phyloP scores from a whole-genome alignment of 2,329 filamentous ascomycete species.

The Trichoderma endophyticum region DNA sequence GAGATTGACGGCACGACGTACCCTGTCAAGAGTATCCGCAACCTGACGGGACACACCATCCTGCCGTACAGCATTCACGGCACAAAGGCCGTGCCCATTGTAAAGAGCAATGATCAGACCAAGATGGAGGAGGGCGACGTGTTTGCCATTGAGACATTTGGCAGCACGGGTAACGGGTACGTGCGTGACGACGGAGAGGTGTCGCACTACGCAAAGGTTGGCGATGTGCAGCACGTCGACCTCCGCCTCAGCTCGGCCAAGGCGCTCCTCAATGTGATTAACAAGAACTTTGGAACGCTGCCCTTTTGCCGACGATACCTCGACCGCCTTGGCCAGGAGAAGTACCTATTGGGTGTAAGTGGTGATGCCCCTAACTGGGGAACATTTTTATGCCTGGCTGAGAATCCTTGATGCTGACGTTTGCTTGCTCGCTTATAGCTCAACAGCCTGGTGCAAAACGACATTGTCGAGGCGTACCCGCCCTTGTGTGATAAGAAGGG shows the following conservation, averaged over 20 bases:
- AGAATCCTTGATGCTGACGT: background rate
- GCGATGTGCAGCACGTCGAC: slow-evolving; percentile 71
- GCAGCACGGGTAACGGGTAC: slow-evolving; percentile 85
- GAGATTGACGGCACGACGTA: slow-evolving; percentile 76
- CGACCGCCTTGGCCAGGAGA: slow-evolving; percentile 89
- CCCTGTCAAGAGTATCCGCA: slow-evolving; percentile 80
- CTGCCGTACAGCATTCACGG: slow-evolving; percentile 87
- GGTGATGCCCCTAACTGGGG: background rate
- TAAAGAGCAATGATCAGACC: slow-evolving; percentile 80
- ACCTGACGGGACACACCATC: slow-evolving; percentile 88
- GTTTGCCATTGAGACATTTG: slow-evolving; percentile 95
- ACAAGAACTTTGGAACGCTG: slow-evolving; percentile 92
- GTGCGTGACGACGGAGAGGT: slow-evolving; percentile 85
- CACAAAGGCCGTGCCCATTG: slow-evolving; percentile 88
- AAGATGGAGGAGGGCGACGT: slow-evolving; percentile 98
- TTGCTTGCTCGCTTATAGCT: slow-evolving; percentile 47
- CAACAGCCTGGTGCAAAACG: slow-evolving; percentile 78
- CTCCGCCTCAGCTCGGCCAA: slow-evolving; percentile 79
- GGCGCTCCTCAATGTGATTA: slow-evolving; percentile 81
- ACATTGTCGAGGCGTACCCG: slow-evolving; percentile 87
- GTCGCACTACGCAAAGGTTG: slow-evolving; percentile 79
- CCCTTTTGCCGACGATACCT: slow-evolving; percentile 89
- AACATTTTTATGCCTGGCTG: too few relatives aligned
- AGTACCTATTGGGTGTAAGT: slow-evolving; percentile 82
- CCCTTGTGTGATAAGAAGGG: slow-evolving; percentile 90